Conservation (phyloP, 1,284 basidiomycete species). For the Rhodotorula sp. region DNA sequence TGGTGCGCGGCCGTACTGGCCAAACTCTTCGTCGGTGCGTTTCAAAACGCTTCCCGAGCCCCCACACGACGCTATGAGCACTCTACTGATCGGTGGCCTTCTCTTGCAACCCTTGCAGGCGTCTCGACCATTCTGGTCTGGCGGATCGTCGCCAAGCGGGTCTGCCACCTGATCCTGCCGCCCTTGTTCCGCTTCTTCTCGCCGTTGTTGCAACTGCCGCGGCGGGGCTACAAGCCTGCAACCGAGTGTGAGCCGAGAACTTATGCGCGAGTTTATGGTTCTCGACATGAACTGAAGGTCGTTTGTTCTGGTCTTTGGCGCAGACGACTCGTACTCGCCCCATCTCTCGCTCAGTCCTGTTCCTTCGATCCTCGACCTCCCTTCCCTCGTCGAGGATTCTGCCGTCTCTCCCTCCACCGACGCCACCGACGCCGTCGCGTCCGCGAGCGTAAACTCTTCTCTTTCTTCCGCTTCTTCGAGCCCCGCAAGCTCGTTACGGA, state of each 20-base stretch:
- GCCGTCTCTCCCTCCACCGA: constrained; percentile 11
- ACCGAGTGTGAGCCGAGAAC: constrained; percentile 41
- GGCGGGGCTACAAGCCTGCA: constrained; percentile 41
- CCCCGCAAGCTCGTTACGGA: not conserved
- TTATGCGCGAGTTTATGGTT: too few species aligned
- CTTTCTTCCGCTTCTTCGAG: constrained; percentile 47
- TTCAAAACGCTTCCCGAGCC: not conserved
- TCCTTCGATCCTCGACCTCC: constrained; percentile 80
- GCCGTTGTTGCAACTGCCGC: constrained; percentile 49
- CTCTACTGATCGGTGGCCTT: too few species aligned
- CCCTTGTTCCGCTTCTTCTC: constrained; percentile 71
- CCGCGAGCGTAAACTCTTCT: constrained; percentile 36
- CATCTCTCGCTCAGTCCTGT: constrained; percentile 63
- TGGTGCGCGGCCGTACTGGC: constrained; percentile 26
- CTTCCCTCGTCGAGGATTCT: constrained; percentile 46
- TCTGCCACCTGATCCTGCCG: constrained; percentile 70
- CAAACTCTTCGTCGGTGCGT: constrained; percentile 42
- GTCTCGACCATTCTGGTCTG: constrained; percentile 68
- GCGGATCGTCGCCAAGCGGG: constrained; percentile 77
- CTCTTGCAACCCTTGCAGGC: constrained; percentile 48
- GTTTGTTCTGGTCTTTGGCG: not conserved
- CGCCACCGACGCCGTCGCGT: not conserved
- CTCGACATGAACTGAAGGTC: too few species aligned
- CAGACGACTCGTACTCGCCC: constrained; percentile 75
- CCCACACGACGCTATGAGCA: too few species aligned